Base-by-base conservation (phyloP, 208 protist species). In the Vickermania ingenoplastis region DNA sequence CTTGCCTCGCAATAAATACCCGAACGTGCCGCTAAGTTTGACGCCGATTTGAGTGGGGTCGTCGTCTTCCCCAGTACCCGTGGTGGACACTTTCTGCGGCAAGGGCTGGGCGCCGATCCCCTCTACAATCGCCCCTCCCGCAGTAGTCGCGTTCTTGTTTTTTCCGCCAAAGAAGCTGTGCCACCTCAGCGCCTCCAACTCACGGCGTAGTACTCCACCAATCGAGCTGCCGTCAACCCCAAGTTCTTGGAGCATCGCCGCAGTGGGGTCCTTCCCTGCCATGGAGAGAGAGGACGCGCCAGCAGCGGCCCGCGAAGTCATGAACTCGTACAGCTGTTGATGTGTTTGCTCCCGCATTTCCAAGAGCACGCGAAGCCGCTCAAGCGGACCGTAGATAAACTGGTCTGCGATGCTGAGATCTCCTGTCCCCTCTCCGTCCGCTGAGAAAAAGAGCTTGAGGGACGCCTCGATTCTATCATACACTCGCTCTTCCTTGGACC, bases 11-110 rank as follows among this genome's bases (percentile, higher is more conserved):
- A 83, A 61, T 14, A 83, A 25, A 21, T 25, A 51, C 2, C 67
- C 67, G 41, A 83, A 72, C 22, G 77, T 65, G 22, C 41, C 36
- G 36, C 17, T 17, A n/a, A 45, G 36, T 45, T 45, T 45, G 11
- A 7, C 36, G 7, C 17, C 17, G 11, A 7, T 45, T 7, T 45
- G 36, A 17, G 11, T 45, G 11, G 11, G 7, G 11, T 7, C 17
- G 11, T 45, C 36, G 11, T 45, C 36, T 17, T 45, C 36, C 17
- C 36, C 36, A 45, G 7, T 17, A 45, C 11, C 7, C 17, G 36
- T 45, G 36, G 36, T n/a, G 17, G 36, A 17, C 11, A 17, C 11
- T 17, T 45, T 45, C 17, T 7, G 36, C 11, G 36, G 36, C 36
- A n/a, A 7, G 11, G 36, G 36, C 7, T 45, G 36, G 17, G 7